Base-by-base conservation (phyloP, 176 grass and related monocot species). In the Puya raimondii region DNA sequence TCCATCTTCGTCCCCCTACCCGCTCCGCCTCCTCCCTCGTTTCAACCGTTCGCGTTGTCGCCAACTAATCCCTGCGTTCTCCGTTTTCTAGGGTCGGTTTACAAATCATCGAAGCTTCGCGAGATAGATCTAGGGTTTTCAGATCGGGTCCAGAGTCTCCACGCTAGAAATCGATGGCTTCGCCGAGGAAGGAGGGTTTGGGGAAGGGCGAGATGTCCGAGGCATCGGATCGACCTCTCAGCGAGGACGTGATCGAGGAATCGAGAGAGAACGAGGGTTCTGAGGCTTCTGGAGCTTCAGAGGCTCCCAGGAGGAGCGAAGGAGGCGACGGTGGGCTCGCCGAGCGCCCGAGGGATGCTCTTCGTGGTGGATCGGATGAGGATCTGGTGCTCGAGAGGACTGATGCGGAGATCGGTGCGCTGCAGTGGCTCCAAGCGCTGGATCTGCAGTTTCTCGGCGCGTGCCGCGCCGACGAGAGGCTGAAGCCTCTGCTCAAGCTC, bases 391-490 rank as follows among this genome's bases (percentile, higher is more conserved):
- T 66, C 23, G 63, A 52, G 63, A 8, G 23, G 5, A 47, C 23
- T 1, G 51, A 50, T 57, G 51, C 11, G 26, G 65, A 68, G 51
- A 53, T 21, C 64, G 50, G 15, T 2, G 26, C 68, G 26, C 51
- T 77, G 74, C 74, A 49, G 25, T 80, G 81, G 61, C 71, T 81
- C 10, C 47, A 21, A 20, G 79, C 74, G 21, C 84, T 96, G 17
- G 82, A 87, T 65, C 82, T 83, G 68, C 93, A 92, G 81, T 64
- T 84, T 11, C 25, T 87, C 48, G 93, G 92, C 14, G 93, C 88
- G 14, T 96, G 93, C 83, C 92, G 92, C 61, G 85, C 83, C n/a
- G 88, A 91, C 51, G 92, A 96, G 64, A 81, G 81, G 23, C 81
- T 87, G 63, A 72, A 75, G 25, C 88, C 88, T 23, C 73, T 88